Percentiles rank a stretch among this genome's conserved stretches.
Conservation (phyloP, 306 rosid species). For the Ceratonia siliqua region DNA sequence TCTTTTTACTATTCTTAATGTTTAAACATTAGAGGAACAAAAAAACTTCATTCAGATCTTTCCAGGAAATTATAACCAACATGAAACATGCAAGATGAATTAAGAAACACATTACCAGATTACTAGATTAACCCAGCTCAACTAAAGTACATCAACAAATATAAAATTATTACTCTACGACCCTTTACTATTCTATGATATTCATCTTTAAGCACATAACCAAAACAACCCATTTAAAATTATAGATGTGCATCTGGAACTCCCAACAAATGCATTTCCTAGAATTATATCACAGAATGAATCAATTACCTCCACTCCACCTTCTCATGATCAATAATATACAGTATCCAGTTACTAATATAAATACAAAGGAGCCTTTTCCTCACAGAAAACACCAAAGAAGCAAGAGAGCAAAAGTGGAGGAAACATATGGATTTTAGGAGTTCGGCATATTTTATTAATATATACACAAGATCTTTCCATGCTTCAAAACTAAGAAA, state of each 20-base stretch:
- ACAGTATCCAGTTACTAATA: neutral
- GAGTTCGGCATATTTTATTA: too few relatives aligned
- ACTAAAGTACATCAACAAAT: neutral
- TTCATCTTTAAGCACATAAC: neutral
- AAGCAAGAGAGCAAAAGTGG: neutral
- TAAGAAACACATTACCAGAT: neutral
- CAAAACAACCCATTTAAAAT: neutral
- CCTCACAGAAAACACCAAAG: neutral
- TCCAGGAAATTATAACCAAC: neutral
- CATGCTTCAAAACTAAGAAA: neutral
- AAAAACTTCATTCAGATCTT: too few relatives aligned
- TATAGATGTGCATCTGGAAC: neutral
- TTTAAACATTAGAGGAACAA: neutral
- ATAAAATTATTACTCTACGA: too few relatives aligned
- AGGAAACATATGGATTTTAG: neutral
- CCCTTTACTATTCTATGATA: neutral
- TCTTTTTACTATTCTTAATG: neutral
- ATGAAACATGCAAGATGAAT: neutral
- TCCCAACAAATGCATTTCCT: neutral
- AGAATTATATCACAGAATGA: neutral
- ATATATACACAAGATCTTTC: neutral
- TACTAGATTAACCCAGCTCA: neutral
- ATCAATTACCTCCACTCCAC: neutral
- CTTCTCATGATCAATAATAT: neutral
- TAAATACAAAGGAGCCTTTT: neutral